phyloP scores from a whole-genome alignment of 2,329 filamentous ascomycete genomes.

The Colletotrichum magnum region DNA sequence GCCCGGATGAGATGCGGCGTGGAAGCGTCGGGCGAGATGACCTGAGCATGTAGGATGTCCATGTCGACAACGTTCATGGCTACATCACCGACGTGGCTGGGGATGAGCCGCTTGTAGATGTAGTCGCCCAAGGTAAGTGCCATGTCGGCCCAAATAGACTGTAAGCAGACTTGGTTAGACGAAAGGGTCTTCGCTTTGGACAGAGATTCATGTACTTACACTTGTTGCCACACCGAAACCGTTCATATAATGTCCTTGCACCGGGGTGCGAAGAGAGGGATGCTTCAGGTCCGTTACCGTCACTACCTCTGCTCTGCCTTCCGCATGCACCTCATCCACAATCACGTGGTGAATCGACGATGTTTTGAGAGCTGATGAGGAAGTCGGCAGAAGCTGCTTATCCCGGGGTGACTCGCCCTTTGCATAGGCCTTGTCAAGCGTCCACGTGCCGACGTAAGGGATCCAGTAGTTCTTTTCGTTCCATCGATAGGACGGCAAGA shows the following conservation, averaged over 20 bases:
- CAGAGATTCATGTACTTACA: slow-evolving; percentile 49
- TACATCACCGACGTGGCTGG: background rate
- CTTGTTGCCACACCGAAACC: slow-evolving; percentile 58
- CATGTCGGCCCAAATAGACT: slow-evolving; percentile 20
- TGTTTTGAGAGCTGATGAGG: slow-evolving; percentile 42
- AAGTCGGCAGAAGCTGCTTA: slow-evolving; percentile 44
- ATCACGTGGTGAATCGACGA: slow-evolving; percentile 55
- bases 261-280: slow-evolving; percentile 53
- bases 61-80: slow-evolving; percentile 16
- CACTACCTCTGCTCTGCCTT: slow-evolving; percentile 45
- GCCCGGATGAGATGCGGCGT: slow-evolving; percentile 8
- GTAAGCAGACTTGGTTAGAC: background rate
- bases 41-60: background rate
- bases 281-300: slow-evolving; percentile 57
- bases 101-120: background rate
- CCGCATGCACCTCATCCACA: slow-evolving; percentile 48
- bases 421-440: slow-evolving; percentile 51
- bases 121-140: slow-evolving; percentile 12
- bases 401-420: slow-evolving; percentile 62
- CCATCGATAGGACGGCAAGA: slow-evolving; percentile 78
- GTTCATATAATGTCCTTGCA: slow-evolving; percentile 60
- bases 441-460: slow-evolving; percentile 72
- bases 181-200: background rate
- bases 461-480: slow-evolving; percentile 82
- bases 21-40: background rate